A percentile compares a stretch with the other conserved stretches of the same genome.
These are phyloP conservation scores for Cymodocea nodosa DNA, from an alignment of 116 monocot genomes.

Conservation along the genomic window DNA sequence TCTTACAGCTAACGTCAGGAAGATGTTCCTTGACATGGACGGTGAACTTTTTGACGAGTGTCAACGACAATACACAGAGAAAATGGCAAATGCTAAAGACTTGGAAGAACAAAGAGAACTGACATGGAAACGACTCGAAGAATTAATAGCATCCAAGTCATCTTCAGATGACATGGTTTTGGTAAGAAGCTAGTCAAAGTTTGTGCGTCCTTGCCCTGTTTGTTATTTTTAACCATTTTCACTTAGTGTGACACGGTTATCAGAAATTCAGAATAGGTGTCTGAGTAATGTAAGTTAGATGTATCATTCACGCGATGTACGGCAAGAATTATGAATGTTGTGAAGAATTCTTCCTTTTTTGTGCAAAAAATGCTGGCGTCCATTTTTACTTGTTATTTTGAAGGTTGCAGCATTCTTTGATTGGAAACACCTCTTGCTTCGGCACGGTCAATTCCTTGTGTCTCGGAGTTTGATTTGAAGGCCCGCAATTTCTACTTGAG, in stretches of 20 bases:
- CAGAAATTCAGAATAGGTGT: background rate
- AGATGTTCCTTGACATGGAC: constrained; percentile 87
- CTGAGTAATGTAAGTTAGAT: constrained; percentile 8
- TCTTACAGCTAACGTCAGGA: constrained; percentile 50
- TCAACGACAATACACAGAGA: constrained; percentile 43
- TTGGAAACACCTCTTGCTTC: too few species aligned
- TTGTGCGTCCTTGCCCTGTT: background rate
- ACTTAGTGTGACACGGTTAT: background rate
- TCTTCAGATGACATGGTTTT: constrained; percentile 34
- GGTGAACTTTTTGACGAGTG: constrained; percentile 62
- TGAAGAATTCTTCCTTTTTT: constrained; percentile 1
- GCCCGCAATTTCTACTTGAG: too few species aligned
- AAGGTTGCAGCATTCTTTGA: background rate
- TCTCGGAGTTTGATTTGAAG: too few species aligned
- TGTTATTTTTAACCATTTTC: constrained; percentile 4
- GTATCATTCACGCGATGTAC: constrained; percentile 3
- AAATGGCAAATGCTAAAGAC: constrained; percentile 30
- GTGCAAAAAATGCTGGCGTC: background rate
- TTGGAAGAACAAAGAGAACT: constrained; percentile 38
- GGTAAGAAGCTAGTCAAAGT: constrained; percentile 28
- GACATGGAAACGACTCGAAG: constrained; percentile 65
- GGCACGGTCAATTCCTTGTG: too few species aligned
- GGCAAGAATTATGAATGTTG: constrained; percentile 4
- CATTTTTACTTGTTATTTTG: background rate
- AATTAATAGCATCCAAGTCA: constrained; percentile 30